Percentiles rank a stretch among this genome's conserved stretches.
These are phyloP conservation scores for Naganishia sp. DNA, from an alignment of 1,284 basidiomycete species.

Conservation along the genomic window DNA sequence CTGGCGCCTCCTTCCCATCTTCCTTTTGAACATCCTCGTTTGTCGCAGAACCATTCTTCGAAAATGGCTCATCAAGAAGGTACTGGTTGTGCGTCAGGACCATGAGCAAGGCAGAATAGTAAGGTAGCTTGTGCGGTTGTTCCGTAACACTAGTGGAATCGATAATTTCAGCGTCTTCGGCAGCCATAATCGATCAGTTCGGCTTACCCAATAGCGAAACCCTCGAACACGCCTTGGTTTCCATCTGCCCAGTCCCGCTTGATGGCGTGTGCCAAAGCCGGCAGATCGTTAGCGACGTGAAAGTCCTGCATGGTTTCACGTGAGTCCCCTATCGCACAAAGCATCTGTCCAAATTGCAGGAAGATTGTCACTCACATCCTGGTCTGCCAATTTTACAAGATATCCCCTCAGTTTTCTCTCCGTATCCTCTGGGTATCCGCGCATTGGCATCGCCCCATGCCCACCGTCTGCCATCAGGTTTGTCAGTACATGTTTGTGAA, in stretches of 20 bases:
- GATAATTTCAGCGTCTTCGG: too few relatives aligned
- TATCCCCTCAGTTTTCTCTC: slow-evolving; percentile 67
- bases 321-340: not conserved
- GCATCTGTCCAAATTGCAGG: not conserved
- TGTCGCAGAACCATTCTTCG: slow-evolving; percentile 24
- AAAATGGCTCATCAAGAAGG: slow-evolving; percentile 29
- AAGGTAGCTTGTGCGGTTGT: slow-evolving; percentile 87
- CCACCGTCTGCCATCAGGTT: slow-evolving; percentile 25
- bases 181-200: not conserved
- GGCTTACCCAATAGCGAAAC: slow-evolving; percentile 29
- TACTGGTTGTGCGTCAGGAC: slow-evolving; percentile 58
- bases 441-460: slow-evolving; percentile 44
- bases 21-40: not conserved
- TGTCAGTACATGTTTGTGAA: slow-evolving; percentile 3
- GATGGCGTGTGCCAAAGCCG: slow-evolving; percentile 68
- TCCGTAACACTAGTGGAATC: slow-evolving; percentile 66
- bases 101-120: slow-evolving; percentile 78
- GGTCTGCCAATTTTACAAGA: slow-evolving; percentile 74
- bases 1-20: not conserved
- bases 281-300: slow-evolving; percentile 63
- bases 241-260: slow-evolving; percentile 65
- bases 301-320: slow-evolving; percentile 38
- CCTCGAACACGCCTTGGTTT: slow-evolving; percentile 59
- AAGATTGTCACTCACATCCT: slow-evolving; percentile 63
- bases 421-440: slow-evolving; percentile 59